phyloP scores from a whole-genome alignment of 306 rosid species.

The Cyamopsis tetragonoloba region DNA sequence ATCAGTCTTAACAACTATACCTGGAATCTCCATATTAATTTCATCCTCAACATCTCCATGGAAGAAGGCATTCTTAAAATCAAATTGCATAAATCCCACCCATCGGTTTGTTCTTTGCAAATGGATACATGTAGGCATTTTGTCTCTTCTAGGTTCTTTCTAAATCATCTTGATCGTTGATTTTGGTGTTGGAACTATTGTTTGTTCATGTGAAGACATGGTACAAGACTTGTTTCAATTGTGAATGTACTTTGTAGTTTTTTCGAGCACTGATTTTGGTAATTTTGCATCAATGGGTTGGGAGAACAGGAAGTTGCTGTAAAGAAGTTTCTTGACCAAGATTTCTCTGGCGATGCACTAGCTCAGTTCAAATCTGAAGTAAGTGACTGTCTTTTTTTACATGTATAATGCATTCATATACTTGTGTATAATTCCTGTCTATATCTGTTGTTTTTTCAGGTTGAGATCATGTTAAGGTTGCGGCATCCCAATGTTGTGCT shows the following conservation, averaged over 20 bases:
- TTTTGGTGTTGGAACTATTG: constrained; percentile 13
- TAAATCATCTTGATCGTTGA: constrained; percentile 3
- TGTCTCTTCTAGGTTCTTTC: neutral
- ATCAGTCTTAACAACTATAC: no score
- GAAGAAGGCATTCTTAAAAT: no score
- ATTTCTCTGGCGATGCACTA: constrained; percentile 89
- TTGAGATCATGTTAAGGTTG: constrained; percentile 94
- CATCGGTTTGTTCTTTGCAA: no score
- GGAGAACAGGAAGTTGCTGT: constrained; percentile 90
- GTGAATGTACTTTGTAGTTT: neutral
- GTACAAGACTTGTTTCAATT: constrained; percentile 1
- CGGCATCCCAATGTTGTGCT: constrained; percentile 99
- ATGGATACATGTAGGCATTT: neutral
- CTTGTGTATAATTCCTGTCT: constrained; percentile 15
- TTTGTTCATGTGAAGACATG: constrained; percentile 14
- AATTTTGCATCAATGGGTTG: constrained; percentile 28
- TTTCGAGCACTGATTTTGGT: constrained; percentile 18
- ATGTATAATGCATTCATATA: constrained; percentile 1
- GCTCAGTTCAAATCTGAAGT: constrained; percentile 93
- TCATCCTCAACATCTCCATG: no score
- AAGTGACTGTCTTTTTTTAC: constrained; percentile 31
- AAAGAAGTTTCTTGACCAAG: constrained; percentile 97
- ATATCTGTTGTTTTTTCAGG: constrained; percentile 43
- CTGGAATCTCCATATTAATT: no score
- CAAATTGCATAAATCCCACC: no score